Base-by-base conservation (phyloP, 2,329 filamentous ascomycete species). In the Colletotrichum falcatum region DNA sequence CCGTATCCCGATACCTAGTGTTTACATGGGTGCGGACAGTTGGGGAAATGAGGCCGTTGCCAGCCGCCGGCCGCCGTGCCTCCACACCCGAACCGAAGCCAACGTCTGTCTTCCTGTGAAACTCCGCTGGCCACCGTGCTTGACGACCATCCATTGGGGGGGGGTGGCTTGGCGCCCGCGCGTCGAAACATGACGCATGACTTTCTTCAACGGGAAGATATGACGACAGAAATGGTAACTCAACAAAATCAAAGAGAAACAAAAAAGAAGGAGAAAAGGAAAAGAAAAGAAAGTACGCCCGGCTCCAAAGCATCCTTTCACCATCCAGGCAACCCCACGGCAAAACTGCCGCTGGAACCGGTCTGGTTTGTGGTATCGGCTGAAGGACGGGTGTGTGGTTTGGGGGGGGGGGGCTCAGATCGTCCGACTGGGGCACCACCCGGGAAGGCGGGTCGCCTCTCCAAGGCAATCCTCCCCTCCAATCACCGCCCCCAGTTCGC, bases 401-500 rank as follows among this genome's bases (percentile, higher is more conserved):
- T 44, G n/a, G n/a, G n/a, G n/a, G n/a, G n/a, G n/a, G n/a, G 37
- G 55, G 37, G 37, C 26, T 18, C 26, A 12, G 23, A 12, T 7
- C 20, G 26, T 39, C 11, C 28, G 18, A 48, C 18, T 48, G 20
- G 14, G n/a, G 6, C 30, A 60, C n/a, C 3, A 8, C 18, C 42
- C 42, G 20, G 33, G 44, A 51, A 12, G 51, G 54, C 18, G 37
- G 39, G 14, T 49, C 23, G 46, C 2, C 11, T 30, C 12, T n/a
- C 30, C 39, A 39, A 39, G 58, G 48, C 48, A 30, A 66, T 44
- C 39, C 16, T 42, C 18, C 20, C 55, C 66, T 66, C 62, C 66
- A 70, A 66, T 70, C 55, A 66, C 26, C 42, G 28, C 6, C 56
- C 55, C 55, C 46, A 56, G 55, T 61, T 66, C 66, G 33, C 62